phyloP scores from a whole-genome alignment of 495 filamentous ascomycete species.

The Gamarada debralockiae region DNA sequence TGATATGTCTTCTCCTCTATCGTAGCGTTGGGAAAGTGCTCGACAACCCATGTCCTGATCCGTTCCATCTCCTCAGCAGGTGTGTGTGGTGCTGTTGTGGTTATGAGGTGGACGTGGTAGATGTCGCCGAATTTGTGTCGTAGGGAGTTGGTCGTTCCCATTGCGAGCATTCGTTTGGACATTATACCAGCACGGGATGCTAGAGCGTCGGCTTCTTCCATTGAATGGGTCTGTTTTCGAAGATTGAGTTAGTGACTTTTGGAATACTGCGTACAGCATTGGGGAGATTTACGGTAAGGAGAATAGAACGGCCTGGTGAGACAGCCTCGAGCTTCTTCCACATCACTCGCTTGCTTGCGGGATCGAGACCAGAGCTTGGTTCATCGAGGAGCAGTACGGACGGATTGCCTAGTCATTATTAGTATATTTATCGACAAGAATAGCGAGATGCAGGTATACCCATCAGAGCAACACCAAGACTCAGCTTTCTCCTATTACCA shows the following conservation, averaged over 20 bases:
- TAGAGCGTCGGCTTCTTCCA: constrained; percentile 77
- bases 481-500: constrained; percentile 71
- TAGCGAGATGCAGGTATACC: constrained; percentile 41
- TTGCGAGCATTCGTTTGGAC: constrained; percentile 63
- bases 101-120: constrained; percentile 68
- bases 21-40: constrained; percentile 51
- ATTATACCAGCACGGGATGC: constrained; percentile 68
- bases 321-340: constrained; percentile 63
- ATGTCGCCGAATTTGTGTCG: constrained; percentile 57
- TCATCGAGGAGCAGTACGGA: constrained; percentile 70
- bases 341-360: constrained; percentile 70
- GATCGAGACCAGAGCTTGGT: constrained; percentile 66
- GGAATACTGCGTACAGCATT: neutral
- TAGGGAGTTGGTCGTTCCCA: constrained; percentile 58
- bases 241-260: neutral
- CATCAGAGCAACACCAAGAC: constrained; percentile 71
- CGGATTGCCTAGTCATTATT: constrained; percentile 57
- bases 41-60: constrained; percentile 59
- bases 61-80: constrained; percentile 55
- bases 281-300: constrained; percentile 44
- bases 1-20: constrained; percentile 74
- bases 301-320: constrained; percentile 54
- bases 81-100: constrained; percentile 66
- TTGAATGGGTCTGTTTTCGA: constrained; percentile 55
- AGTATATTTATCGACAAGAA: constrained; percentile 7